phyloP scores from a whole-genome alignment of 768 basidiomycete genomes.

The Tubosaeta sp. region DNA sequence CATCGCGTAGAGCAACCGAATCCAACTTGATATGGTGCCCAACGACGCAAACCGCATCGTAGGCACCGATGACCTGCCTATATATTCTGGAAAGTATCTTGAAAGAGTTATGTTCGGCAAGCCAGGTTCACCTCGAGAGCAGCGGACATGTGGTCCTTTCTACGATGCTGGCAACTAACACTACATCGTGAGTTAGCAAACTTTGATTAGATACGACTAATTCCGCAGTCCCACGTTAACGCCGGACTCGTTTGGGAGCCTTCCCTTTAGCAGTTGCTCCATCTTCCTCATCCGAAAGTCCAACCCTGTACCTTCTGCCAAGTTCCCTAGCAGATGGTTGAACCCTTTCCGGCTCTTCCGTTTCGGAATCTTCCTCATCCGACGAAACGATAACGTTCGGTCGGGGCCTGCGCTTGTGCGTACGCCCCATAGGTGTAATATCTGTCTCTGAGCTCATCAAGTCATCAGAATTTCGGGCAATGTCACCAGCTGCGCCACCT shows the following conservation, averaged over 20 bases:
- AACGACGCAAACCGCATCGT: no score
- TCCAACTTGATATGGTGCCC: neutral
- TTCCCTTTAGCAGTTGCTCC: neutral
- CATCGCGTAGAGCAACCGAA: neutral
- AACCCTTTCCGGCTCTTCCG: neutral
- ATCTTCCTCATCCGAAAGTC: slow-evolving; percentile 1
- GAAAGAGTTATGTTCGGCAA: no score
- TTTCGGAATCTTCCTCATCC: neutral
- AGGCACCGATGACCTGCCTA: no score
- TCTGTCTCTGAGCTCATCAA: neutral
- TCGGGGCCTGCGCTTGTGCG: slow-evolving; percentile 6
- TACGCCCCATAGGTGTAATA: neutral
- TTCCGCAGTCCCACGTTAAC: neutral
- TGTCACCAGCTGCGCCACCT: neutral
- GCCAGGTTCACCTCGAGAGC: neutral
- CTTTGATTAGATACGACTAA: neutral
- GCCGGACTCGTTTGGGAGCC: neutral
- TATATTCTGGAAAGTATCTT: no score
- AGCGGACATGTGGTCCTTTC: neutral
- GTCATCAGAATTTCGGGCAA: neutral
- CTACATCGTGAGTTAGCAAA: no score
- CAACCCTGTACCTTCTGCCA: slow-evolving; percentile 8
- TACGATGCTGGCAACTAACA: neutral
- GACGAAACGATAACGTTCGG: slow-evolving; percentile 3
- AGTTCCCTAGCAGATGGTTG: neutral